Conservation (phyloP, 73 alveolate genomes). For the Paramecium octaurelia region DNA sequence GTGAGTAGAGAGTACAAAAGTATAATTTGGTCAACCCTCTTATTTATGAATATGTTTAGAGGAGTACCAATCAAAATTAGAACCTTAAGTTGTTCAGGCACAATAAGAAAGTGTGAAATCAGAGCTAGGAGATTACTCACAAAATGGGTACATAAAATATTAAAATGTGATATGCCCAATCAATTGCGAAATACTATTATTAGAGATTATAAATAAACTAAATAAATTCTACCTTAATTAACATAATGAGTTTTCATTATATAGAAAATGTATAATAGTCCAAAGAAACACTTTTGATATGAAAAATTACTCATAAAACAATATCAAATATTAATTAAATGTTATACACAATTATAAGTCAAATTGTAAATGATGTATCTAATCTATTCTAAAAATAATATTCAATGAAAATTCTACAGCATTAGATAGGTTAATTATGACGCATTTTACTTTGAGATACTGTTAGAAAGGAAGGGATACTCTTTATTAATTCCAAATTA, state of each 20-base stretch:
- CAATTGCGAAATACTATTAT: not conserved
- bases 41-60: not conserved
- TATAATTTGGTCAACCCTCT: conserved; percentile 42
- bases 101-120: conserved; percentile 52
- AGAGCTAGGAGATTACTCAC: conserved; percentile 28
- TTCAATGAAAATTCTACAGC: not conserved
- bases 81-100: conserved; percentile 51
- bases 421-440: not conserved
- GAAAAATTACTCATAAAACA: not conserved
- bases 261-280: not conserved
- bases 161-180: not conserved
- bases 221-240: not conserved
- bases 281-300: not conserved
- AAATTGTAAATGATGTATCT: not conserved
- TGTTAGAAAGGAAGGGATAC: too few species aligned
- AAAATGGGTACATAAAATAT: conserved; percentile 49
- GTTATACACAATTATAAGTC: not conserved
- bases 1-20: conserved; percentile 48
- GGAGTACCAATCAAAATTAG: conserved; percentile 12
- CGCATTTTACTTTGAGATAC: not conserved
- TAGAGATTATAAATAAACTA: not conserved
- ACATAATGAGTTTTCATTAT: not conserved
- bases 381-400: not conserved
- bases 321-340: not conserved
- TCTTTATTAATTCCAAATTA: too few species aligned